A percentile compares a stretch with the other conserved stretches of the same genome.
Conservation (phyloP, 768 basidiomycete genomes). For the Ramaria rubella region DNA sequence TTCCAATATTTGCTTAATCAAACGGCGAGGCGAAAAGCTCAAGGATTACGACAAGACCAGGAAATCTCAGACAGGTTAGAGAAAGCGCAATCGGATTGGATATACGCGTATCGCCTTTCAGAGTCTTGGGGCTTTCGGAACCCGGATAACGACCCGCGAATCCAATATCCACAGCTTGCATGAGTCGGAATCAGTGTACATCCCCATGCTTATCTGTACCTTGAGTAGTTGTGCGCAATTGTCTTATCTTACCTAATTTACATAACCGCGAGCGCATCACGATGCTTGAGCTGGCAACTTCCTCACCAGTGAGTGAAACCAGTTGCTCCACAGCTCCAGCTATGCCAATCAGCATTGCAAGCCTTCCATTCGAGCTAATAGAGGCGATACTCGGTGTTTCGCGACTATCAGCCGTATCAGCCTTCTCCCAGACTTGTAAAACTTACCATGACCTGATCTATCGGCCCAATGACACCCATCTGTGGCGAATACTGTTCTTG, state of each 20-base stretch:
- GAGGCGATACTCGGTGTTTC: slow-evolving; percentile 55
- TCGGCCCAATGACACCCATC: slow-evolving; percentile 42
- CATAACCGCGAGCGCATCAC: no score
- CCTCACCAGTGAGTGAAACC: background rate
- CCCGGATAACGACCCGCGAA: background rate
- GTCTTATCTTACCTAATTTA: background rate
- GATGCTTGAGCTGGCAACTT: background rate
- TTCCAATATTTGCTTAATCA: background rate
- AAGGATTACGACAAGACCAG: background rate
- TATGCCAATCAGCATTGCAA: background rate
- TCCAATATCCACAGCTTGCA: background rate
- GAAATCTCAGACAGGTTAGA: background rate
- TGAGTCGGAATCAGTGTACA: background rate
- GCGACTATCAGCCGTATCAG: slow-evolving; percentile 48
- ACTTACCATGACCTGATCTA: slow-evolving; percentile 44
- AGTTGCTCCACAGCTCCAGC: background rate
- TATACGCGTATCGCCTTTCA: background rate
- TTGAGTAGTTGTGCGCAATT: background rate
- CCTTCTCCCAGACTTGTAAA: slow-evolving; percentile 51
- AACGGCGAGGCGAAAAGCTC: background rate
- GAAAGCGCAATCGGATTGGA: background rate
- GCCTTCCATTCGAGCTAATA: slow-evolving; percentile 53
- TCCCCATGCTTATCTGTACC: background rate
- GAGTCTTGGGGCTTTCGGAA: background rate
- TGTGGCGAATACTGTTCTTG: slow-evolving; percentile 67